Percentiles rank a stretch among this genome's conserved stretches.
phyloP scores from a whole-genome alignment of 352 stramenopile genomes.

The Phytophthora capsici region DNA sequence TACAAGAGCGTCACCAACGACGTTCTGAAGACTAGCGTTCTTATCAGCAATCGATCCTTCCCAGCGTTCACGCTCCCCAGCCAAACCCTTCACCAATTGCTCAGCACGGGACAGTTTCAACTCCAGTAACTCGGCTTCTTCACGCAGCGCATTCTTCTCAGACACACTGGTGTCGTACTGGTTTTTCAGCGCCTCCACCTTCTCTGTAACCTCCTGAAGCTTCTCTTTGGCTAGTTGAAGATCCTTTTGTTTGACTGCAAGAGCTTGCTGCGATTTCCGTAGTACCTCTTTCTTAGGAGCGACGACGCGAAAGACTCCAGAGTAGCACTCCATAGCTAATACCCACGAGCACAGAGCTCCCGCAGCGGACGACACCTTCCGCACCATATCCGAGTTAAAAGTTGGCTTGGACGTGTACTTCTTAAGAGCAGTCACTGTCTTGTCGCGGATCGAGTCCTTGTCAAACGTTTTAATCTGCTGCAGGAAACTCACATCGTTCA shows the following conservation, averaged over 20 bases:
- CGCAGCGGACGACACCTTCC: slow-evolving; percentile 90
- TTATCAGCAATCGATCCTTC: slow-evolving; percentile 91
- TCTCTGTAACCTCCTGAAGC: slow-evolving; percentile 91
- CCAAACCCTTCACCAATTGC: slow-evolving; percentile 94
- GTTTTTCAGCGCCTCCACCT: slow-evolving; percentile 91
- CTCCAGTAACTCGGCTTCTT: slow-evolving; percentile 93
- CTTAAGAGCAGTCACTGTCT: slow-evolving; percentile 94
- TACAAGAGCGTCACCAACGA: slow-evolving; percentile 93
- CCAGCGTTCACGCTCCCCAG: slow-evolving; percentile 95
- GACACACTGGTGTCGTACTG: slow-evolving; percentile 93
- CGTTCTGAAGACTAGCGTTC: slow-evolving; percentile 87
- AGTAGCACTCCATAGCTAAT: slow-evolving; percentile 92
- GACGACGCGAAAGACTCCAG: slow-evolving; percentile 88
- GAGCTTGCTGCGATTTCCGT: slow-evolving; percentile 84
- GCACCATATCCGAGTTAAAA: slow-evolving; percentile 90
- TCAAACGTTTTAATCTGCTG: slow-evolving; percentile 96
- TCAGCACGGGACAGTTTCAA: slow-evolving; percentile 94
- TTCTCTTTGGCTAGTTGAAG: slow-evolving; percentile 90
- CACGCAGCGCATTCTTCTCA: slow-evolving; percentile 93
- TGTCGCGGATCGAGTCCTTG: slow-evolving; percentile 95
- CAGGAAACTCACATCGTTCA: slow-evolving; percentile 94
- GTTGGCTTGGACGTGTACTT: slow-evolving; percentile 91
- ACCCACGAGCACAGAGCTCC: slow-evolving; percentile 93
- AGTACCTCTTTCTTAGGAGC: slow-evolving; percentile 91
- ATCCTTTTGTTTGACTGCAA: slow-evolving; percentile 89